A percentile compares a stretch with the other conserved stretches of the same genome.
Conservation (phyloP, 202 grass and related monocot genomes). For the Schoenoplectus tabernaemontani region DNA sequence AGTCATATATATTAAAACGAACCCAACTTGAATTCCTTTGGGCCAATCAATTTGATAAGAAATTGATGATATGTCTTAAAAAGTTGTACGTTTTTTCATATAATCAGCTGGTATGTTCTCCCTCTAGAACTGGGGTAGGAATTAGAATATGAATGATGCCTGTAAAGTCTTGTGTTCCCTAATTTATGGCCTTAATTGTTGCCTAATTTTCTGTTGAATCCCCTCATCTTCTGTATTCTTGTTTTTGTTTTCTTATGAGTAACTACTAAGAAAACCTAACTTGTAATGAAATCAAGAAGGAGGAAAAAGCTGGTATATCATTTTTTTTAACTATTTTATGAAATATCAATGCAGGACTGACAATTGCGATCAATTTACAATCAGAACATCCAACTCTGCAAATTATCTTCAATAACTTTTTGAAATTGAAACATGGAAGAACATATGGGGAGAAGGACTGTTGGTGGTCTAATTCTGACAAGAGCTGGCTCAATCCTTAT, state of each 20-base stretch:
- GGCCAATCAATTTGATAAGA: too few relatives aligned
- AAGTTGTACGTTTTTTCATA: neutral
- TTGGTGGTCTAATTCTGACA: slow-evolving; percentile 67
- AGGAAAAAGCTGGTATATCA: too few relatives aligned
- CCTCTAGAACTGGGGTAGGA: neutral
- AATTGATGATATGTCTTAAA: slow-evolving; percentile 1
- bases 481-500: slow-evolving; percentile 67
- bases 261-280: too few relatives aligned
- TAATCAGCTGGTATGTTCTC: neutral
- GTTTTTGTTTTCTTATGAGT: neutral
- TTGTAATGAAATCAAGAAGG: too few relatives aligned
- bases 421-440: slow-evolving; percentile 38
- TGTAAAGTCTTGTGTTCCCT: neutral
- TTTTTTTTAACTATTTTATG: neutral
- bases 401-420: slow-evolving; percentile 6
- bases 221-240: neutral
- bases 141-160: neutral
- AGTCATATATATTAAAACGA: neutral
- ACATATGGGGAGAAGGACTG: slow-evolving; percentile 68
- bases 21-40: too few relatives aligned
- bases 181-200: neutral
- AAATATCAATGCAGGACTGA: slow-evolving; percentile 22
- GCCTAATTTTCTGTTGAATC: neutral
- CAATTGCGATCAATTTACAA: neutral
- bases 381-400: neutral